phyloP scores from a whole-genome alignment of 805 yeast species.

The Wickerhamiella brachini region DNA sequence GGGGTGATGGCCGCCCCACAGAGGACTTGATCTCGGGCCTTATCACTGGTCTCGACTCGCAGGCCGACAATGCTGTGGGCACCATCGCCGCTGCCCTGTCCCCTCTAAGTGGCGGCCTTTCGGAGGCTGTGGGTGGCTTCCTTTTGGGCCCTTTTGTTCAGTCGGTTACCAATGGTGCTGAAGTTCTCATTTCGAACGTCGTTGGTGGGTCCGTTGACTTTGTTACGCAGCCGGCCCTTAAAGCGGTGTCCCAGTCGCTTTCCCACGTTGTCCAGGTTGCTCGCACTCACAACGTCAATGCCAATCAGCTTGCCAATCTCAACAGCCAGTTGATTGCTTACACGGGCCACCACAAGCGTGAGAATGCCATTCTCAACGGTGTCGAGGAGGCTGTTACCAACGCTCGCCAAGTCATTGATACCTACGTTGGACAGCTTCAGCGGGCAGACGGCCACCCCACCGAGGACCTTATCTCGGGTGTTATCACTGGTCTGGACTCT shows the following conservation, averaged over 20 bases:
- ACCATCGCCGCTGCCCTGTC: constrained; percentile 12
- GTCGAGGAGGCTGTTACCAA: constrained; percentile 13
- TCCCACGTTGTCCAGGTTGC: constrained; percentile 14
- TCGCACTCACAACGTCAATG: constrained; percentile 9
- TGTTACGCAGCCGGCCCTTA: constrained; percentile 19
- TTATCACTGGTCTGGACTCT: constrained; percentile 22
- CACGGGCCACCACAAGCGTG: not conserved
- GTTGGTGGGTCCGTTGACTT: constrained; percentile 18
- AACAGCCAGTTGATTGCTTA: not conserved
- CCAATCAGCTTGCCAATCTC: constrained; percentile 12
- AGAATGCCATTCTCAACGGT: constrained; percentile 3
- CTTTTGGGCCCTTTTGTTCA: constrained; percentile 20
- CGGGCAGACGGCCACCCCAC: constrained; percentile 6
- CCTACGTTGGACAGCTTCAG: constrained; percentile 8
- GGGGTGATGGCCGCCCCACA: constrained; percentile 15
- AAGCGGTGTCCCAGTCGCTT: constrained; percentile 12
- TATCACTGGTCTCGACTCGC: constrained; percentile 24
- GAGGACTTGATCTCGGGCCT: constrained; percentile 14
- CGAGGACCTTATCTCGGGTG: constrained; percentile 9
- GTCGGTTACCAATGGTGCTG: constrained; percentile 23
- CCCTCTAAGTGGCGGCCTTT: constrained; percentile 18
- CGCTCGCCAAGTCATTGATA: constrained; percentile 13
- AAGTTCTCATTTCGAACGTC: constrained; percentile 19
- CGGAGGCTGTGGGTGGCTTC: constrained; percentile 17
- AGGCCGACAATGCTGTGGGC: constrained; percentile 21